Evolutionary conservation across 2,329 filamentous ascomycete genomes (phyloP).

Genomic region (Diaporthe citriasiana): DNA sequence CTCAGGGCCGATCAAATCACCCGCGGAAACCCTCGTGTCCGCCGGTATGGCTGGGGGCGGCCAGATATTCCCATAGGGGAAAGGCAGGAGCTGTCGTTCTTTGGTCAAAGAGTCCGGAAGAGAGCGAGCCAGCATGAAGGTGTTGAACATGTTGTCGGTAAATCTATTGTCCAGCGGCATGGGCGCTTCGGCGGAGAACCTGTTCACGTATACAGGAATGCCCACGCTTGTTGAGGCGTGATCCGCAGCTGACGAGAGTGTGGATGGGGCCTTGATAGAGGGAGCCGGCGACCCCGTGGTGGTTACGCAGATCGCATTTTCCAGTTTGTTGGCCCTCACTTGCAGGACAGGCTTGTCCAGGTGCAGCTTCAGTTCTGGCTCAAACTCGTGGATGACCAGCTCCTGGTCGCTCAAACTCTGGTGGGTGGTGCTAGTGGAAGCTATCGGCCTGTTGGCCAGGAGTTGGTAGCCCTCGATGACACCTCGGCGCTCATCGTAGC

Average conservation of each 20-base stretch:
- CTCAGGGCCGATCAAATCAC: conserved; percentile 47
- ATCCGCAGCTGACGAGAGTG: not conserved
- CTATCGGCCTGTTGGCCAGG: conserved; percentile 69
- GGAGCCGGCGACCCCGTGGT: conserved; percentile 33
- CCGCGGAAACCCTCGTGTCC: conserved; percentile 62
- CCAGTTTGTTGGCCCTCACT: conserved; percentile 56
- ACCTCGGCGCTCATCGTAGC: conserved; percentile 79
- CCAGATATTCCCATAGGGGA: conserved; percentile 75
- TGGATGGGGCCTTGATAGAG: not conserved
- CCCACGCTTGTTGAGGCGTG: not conserved
- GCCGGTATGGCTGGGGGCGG: conserved; percentile 81
- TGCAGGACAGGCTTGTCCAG: conserved; percentile 78
- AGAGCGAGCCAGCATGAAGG: conserved; percentile 76
- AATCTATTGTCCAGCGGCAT: conserved; percentile 63
- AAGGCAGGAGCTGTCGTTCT: conserved; percentile 49
- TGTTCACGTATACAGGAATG: conserved; percentile 45
- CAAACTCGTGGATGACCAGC: conserved; percentile 80
- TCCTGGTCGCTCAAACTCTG: conserved; percentile 71
- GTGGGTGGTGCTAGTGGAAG: conserved; percentile 56
- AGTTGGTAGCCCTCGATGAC: conserved; percentile 87
- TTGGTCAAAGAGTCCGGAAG: conserved; percentile 54
- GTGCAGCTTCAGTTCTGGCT: conserved; percentile 79
- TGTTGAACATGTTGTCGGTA: conserved; percentile 71
- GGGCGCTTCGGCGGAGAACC: conserved; percentile 65
- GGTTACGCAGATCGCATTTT: conserved; percentile 43